Percentiles rank a stretch among this genome's conserved stretches.
These are phyloP conservation scores for Ustilago vetiveriae DNA, from an alignment of 1,284 basidiomycete genomes.

Conservation along the genomic window DNA sequence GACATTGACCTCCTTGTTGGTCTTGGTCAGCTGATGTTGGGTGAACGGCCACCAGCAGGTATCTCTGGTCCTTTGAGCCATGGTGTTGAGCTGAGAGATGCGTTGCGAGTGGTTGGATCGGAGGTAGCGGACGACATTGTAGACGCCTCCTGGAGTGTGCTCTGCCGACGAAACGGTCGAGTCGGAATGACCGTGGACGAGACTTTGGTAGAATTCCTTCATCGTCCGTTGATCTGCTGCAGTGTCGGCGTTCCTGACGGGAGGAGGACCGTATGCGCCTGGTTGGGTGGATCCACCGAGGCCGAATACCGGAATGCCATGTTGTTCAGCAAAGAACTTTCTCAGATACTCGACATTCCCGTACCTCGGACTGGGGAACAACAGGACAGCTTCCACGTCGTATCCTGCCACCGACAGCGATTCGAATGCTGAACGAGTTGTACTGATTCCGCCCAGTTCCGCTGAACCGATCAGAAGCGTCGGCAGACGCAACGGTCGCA, in stretches of 20 bases:
- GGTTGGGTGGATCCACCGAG: constrained; percentile 44
- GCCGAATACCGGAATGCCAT: constrained; percentile 71
- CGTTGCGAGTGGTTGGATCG: constrained; percentile 75
- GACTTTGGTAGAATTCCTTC: constrained; percentile 75
- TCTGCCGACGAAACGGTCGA: background rate
- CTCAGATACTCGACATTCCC: constrained; percentile 82
- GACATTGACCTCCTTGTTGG: constrained; percentile 67
- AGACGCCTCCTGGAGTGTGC: constrained; percentile 67
- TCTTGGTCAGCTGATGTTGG: constrained; percentile 74
- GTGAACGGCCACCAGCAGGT: constrained; percentile 98
- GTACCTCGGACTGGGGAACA: constrained; percentile 76
- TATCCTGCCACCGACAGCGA: constrained; percentile 89
- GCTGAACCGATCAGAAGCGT: constrained; percentile 87
- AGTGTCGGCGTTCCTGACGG: constrained; percentile 69
- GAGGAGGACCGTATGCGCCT: constrained; percentile 49
- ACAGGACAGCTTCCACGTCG: constrained; percentile 83
- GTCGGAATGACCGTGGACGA: constrained; percentile 59
- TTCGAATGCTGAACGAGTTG: constrained; percentile 92
- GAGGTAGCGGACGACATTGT: constrained; percentile 73
- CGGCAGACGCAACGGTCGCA: constrained; percentile 78
- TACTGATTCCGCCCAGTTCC: constrained; percentile 91
- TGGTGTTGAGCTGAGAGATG: constrained; percentile 77
- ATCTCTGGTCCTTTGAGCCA: constrained; percentile 81
- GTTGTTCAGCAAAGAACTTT: constrained; percentile 76
- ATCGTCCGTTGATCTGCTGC: constrained; percentile 73